Base-by-base conservation (phyloP, 306 rosid genomes). In the Coriaria nepalensis region DNA sequence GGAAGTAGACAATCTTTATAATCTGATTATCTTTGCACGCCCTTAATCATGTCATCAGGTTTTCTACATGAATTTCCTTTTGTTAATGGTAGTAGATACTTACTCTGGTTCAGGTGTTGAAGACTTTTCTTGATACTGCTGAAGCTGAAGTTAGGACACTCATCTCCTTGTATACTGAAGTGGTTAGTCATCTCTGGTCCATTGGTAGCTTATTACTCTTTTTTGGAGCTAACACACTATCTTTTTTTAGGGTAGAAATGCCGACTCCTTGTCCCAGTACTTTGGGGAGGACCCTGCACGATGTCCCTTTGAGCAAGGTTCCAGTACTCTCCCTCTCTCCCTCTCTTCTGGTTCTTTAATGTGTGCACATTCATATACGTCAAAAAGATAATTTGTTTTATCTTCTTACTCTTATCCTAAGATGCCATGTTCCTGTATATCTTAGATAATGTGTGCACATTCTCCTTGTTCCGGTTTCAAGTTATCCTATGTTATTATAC, bases 221-320 rank as follows among this genome's bases (percentile, higher is more conserved):
- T 36, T 53, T 11, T n/a, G 13, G 51, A 57, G 58, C 49, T 34
- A 20, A 53, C 54, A 50, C 64, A 45, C 29, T 1, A 20, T 56
- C 74, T 45, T 73, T 46, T 66, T 68, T 37, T 78, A 90, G 97
- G 97, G 97, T 62, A 78, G 95, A 81, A 84, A 68, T 57, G 97
- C 97, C 13, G 97, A 90, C 66, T 90, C 97, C 37, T 74, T 90
- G 77, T 90, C 93, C 52, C 90, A 81, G 61, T 90, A 90, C 77
- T 90, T 90, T 29, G 97, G 97, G 41, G 97, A 90, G 80, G 97
- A 90, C 79, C 97, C 97, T 55, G 81, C 95, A 55, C 77, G 95
- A 62, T 90, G 92, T 63, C 97, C 97, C 37, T 90, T 90, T 64
- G 97, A 90, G 73, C 97, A 90, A 90, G 97, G 97, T 90, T 40